phyloP scores from a whole-genome alignment of 1,139 yeast species.

The Magnusiomyces tetraspermus region DNA sequence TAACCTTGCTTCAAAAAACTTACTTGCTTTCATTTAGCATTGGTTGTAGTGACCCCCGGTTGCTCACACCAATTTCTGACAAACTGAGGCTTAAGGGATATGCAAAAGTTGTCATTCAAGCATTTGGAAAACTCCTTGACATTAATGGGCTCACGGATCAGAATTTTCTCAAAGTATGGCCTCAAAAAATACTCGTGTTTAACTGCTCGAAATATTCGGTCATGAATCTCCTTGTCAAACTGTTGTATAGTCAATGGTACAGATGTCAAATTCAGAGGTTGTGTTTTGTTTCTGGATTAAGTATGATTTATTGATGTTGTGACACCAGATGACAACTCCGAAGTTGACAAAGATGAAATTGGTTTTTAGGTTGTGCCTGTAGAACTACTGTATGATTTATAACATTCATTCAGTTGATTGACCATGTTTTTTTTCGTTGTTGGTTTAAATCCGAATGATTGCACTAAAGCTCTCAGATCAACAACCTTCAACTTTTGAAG shows the following conservation, averaged over 20 bases:
- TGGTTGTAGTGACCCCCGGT: constrained; percentile 18
- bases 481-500: constrained; percentile 1
- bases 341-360: too few relatives aligned
- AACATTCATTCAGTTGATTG: background rate
- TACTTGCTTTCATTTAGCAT: constrained; percentile 3
- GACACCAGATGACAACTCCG: too few relatives aligned
- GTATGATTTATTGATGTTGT: too few relatives aligned
- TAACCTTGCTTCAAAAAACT: too few relatives aligned
- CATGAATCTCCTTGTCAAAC: background rate
- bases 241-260: background rate
- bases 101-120: constrained; percentile 12
- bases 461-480: background rate
- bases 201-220: background rate
- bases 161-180: constrained; percentile 18
- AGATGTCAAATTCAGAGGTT: background rate
- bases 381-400: background rate
- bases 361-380: too few relatives aligned
- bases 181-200: constrained; percentile 10
- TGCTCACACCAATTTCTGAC: constrained; percentile 21
- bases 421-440: background rate
- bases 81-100: constrained; percentile 16
- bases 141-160: constrained; percentile 18
- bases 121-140: constrained; percentile 16
- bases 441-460: background rate
- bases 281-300: too few relatives aligned